Conservation (phyloP, 2,329 filamentous ascomycete genomes). For the Colletotrichum sp. region DNA sequence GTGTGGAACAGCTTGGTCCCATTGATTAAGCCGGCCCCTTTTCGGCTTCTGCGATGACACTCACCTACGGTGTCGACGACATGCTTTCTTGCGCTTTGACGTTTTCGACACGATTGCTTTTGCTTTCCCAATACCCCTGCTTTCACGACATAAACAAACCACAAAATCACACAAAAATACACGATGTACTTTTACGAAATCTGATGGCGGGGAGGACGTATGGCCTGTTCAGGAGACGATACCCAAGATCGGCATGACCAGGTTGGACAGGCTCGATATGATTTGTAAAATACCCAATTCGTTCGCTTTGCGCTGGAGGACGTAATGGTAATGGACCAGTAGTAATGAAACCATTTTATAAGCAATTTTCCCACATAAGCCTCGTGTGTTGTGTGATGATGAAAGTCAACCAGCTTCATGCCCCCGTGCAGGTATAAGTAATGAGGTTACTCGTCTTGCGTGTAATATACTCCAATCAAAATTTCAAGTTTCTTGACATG, state of each 20-base stretch:
- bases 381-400: background rate
- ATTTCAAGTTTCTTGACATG: background rate
- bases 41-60: background rate
- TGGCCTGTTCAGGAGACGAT: conserved; percentile 7
- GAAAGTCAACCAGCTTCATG: background rate
- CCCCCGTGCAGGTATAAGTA: background rate
- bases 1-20: conserved; percentile 21
- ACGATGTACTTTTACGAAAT: conserved; percentile 2
- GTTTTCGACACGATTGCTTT: conserved; percentile 2
- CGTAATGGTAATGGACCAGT: background rate
- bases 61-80: background rate
- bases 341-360: background rate
- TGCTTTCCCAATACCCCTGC: conserved; percentile 14
- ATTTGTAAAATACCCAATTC: background rate
- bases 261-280: background rate
- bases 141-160: background rate
- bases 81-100: background rate
- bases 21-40: conserved; percentile 6
- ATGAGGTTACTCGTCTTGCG: fast-evolving
- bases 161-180: background rate
- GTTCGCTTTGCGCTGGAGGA: background rate
- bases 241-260: conserved; percentile 3
- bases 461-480: background rate
- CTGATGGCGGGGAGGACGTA: background rate
- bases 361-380: background rate